Evolutionary conservation across 148 eudicot genomes (phyloP), one percentile per base, ranked within the genome.

Genomic region (Vaccinium macrocarpon): DNA sequence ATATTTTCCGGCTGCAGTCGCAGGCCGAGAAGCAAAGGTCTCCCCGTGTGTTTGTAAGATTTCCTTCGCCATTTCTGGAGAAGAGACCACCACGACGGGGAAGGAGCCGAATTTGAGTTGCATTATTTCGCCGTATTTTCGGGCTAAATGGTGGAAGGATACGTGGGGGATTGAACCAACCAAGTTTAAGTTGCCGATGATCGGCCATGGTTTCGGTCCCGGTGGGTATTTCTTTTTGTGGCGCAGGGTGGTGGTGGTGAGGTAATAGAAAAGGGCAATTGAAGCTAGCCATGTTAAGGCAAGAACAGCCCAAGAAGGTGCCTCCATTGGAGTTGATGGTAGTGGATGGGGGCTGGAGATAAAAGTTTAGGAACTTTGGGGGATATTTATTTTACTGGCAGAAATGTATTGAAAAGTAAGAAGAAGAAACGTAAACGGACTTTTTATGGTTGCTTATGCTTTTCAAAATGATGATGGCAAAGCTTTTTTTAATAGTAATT

Each of bases 271-370:
- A 2, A 76, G 38, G 80, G 38, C 18, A n/a, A 76, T 1, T 76
- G 80, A 27, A 49, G 80, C 80, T 50, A 76, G 19, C 18, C 8
- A 50, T 49, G 38, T 42, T 1, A 49, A n/a, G 79, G 55, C 38
- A n/a, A 49, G 35, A 50, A 76, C 57, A 50, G 32, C 80, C 80
- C 80, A 76, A n/a, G 80, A 50, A 76, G 57, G 80, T 16, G 80
- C 35, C 3, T 49, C 80, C 80, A 76, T 76, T 50, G 18, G 15
- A 48, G 5, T 50, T 12, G 57, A 18, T 76, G 57, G 29, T 25
- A 48, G 38, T 5, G 35, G 57, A 11, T 49, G 19, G 19, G 75
- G 19, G 25, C 2, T 76, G 35, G 16, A 23, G 3, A 6, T 49
- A 0, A 13, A n/a, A 76, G 27, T 75, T 75, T 19, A 7, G 11